Percentiles rank a stretch among this genome's conserved stretches.
Conservation (phyloP, 148 eudicot species). For the Vaccinium corymbosum region DNA sequence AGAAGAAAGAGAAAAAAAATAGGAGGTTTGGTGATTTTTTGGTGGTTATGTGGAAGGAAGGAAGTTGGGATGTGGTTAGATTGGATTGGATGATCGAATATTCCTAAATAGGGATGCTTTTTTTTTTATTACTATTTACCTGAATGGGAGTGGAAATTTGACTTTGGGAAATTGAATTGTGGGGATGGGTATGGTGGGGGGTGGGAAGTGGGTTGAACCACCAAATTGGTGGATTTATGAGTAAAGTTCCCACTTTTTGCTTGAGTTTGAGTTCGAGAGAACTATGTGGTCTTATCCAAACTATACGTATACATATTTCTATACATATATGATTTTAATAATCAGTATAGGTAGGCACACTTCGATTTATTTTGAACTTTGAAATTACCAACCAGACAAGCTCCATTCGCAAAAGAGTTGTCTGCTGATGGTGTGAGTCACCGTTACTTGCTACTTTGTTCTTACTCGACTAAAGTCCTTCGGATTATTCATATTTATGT, state of each 20-base stretch:
- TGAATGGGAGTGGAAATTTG: slow-evolving; percentile 15
- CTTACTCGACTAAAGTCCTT: too few species aligned
- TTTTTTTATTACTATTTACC: background rate
- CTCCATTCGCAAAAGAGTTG: too few species aligned
- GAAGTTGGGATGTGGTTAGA: slow-evolving; percentile 16
- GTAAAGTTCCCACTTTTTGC: slow-evolving; percentile 8
- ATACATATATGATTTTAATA: too few species aligned
- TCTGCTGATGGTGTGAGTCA: too few species aligned
- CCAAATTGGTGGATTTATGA: slow-evolving; percentile 10
- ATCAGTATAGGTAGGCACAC: too few species aligned
- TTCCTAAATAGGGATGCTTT: slow-evolving; percentile 6
- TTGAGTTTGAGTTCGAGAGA: background rate
- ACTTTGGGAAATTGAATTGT: slow-evolving; percentile 14
- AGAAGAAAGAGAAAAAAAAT: background rate
- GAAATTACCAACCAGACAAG: too few species aligned
- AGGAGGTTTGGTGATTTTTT: background rate
- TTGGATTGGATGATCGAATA: slow-evolving; percentile 18
- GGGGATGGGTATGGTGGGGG: background rate
- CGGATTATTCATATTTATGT: too few species aligned
- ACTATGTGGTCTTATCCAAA: background rate
- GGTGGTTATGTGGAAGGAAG: slow-evolving; percentile 4
- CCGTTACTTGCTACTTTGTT: too few species aligned
- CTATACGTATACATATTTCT: too few species aligned
- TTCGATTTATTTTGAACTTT: too few species aligned
- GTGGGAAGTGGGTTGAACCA: slow-evolving; percentile 34